Evolutionary conservation across 305 asterid species (phyloP), one percentile per base, ranked within the genome.

Genomic region (Fraxinus baroniana): DNA sequence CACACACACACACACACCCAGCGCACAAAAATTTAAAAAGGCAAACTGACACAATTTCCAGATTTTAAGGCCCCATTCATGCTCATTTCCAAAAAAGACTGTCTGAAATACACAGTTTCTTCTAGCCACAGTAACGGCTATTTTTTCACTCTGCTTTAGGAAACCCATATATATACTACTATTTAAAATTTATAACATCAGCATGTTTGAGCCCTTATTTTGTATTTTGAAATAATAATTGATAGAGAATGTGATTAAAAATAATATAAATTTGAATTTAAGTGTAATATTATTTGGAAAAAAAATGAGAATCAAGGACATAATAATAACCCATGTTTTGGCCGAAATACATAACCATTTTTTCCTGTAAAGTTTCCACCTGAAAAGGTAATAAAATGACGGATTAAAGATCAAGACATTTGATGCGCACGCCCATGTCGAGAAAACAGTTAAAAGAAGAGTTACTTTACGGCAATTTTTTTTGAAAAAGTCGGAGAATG

Each of bases 61-160:
- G 32, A 78, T 2, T 68, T 62, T 24, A 32, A 39, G 37, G 33
- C 72, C 84, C 78, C 60, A 55, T 62, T 60, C 26, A 7, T 82
- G n/a, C 77, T 83, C 7, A 82, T 85, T 87, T 84, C 85, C 81
- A 71, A 84, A 81, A 85, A 88, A 86, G 79, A 57, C 80, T 39
- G 88, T 85, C 13, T 78, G 66, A 64, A 15, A 22, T 83, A 80
- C 15, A 76, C 83, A 85, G 86, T 35, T 22, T 10, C 33, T 64
- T 18, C 81, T 81, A 80, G 5, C 68, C 88, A 77, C 84, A 77
- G 79, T 73, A 90, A 90, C 90, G 89, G 93, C 91, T 90, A 90
- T 84, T 85, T 87, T 64, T 64, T 64, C 73, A 5, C 72, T 78
- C 68, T 1, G 9, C 7, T 37, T 15, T 10, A 66, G 13, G 20